Base-by-base conservation (phyloP, 192 early-diverging fungal species). In the Chytriomyces confervae region DNA sequence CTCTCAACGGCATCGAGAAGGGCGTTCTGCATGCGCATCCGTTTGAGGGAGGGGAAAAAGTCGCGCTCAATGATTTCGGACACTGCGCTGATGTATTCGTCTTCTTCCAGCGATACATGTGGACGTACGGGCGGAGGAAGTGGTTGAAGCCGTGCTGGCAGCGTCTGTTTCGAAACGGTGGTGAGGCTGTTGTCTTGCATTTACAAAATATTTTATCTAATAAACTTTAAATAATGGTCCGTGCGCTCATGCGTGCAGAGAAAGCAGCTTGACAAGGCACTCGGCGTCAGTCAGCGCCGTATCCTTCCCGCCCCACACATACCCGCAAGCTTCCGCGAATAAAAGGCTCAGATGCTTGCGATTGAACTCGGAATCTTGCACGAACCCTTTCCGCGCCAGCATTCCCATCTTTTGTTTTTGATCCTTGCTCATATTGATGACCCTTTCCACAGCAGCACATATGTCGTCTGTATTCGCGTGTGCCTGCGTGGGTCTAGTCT, bases 41-140 rank as follows among this genome's bases (percentile, higher is more conserved):
- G 88, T 49, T 89, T 84, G 20, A 94, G 82, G 65, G 91, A 80
- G 5, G 94, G 94, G 64, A 93, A 95, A 72, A 93, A 95, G 77
- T 95, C 94, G 9, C 94, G 79, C 71, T 94, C 87, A 72, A 95
- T 94, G 68, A 95, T 94, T 46, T 88, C 84, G 62, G 88, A 89
- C 47, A 95, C 84, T 10, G 89, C 89, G 7, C 90, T 88, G 16
- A 92, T 89, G 76, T 95, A 95, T 48, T 83, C 86, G 62, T 95
- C 94, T 79, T 95, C 94, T 61, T 94, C 94, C 0, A 95, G 83
- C 48, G 91, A 76, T 18, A 65, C 73, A 71, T 78, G 82, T 9
- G 80, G 50, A 20, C 63, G 77, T 29, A 60, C 18, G 20, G 69
- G 69, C 5, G 69, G 50, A 0, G 69, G 69, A 1, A 72, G 53